Percentiles rank a stretch among this genome's conserved stretches.
phyloP scores from a whole-genome alignment of 306 rosid species.

The Vicia villosa region DNA sequence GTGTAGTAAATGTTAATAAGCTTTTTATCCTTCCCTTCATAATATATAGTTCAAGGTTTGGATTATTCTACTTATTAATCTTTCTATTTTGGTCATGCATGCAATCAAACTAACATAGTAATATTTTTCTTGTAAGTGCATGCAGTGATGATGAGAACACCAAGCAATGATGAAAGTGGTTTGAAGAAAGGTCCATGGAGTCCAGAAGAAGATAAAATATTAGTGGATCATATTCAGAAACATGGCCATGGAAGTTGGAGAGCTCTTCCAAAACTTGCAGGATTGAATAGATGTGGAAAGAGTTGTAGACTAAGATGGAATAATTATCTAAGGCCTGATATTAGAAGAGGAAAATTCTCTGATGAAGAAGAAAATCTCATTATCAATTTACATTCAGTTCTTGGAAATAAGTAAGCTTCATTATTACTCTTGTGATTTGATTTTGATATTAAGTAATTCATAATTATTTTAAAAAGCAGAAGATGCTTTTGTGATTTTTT shows the following conservation, averaged over 20 bases:
- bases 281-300: constrained; percentile 83
- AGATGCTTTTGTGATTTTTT: no score
- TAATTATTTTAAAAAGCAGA: no score
- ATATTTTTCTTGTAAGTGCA: not conserved
- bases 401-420: constrained; percentile 70
- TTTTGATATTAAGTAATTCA: no score
- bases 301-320: constrained; percentile 86
- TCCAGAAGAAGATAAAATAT: constrained; percentile 48
- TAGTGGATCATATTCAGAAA: constrained; percentile 47
- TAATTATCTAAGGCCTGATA: constrained; percentile 78
- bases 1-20: not conserved
- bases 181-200: constrained; percentile 62
- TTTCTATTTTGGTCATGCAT: constrained; percentile 8
- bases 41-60: constrained; percentile 34
- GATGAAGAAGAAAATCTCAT: constrained; percentile 61
- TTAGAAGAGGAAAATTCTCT: constrained; percentile 74
- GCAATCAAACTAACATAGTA: not conserved
- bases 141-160: constrained; percentile 45
- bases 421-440: not conserved
- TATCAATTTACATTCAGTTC: constrained; percentile 64
- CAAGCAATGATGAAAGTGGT: constrained; percentile 34
- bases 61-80: constrained; percentile 17
- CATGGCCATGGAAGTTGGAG: constrained; percentile 86
- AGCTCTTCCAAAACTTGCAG: constrained; percentile 77
- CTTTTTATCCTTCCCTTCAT: constrained; percentile 23